Evolutionary conservation across 352 stramenopile species (phyloP).

Genomic region (Phytophthora cactorum): DNA sequence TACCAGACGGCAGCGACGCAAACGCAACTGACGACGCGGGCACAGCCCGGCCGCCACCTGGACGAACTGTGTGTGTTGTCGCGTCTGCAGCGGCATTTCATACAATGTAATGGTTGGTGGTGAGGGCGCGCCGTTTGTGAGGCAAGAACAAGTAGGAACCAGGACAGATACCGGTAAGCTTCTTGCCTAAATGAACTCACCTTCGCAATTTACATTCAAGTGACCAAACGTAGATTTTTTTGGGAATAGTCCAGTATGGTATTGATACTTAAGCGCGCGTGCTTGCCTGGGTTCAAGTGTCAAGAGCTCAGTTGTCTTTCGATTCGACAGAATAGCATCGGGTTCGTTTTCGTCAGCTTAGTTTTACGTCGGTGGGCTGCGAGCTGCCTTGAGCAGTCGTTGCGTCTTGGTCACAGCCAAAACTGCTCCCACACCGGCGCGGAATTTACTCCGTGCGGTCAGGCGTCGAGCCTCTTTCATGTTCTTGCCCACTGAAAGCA

Average conservation of each 20-base stretch:
- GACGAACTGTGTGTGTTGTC: no score
- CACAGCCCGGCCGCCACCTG: no score
- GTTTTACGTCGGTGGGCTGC: conserved; percentile 22
- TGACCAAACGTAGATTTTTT: no score
- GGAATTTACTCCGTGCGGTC: conserved; percentile 74
- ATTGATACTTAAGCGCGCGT: background rate
- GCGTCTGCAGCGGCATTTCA: no score
- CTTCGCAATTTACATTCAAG: no score
- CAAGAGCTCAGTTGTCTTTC: background rate
- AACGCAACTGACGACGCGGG: no score
- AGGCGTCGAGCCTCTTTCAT: conserved; percentile 66
- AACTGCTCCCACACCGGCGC: conserved; percentile 67
- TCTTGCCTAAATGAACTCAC: no score
- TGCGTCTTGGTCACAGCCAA: conserved; percentile 86
- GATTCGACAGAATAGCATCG: background rate
- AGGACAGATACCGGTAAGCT: no score
- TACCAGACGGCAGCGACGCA: no score
- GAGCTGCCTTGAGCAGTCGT: conserved; percentile 49
- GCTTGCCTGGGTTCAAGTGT: background rate
- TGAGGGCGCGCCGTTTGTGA: no score
- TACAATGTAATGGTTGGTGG: no score
- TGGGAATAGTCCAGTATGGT: background rate
- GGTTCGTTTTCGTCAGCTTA: background rate
- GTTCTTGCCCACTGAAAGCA: conserved; percentile 74
- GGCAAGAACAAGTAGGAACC: no score